Conservation (phyloP, 768 basidiomycete species). For the Lactarius hengduanensis region DNA sequence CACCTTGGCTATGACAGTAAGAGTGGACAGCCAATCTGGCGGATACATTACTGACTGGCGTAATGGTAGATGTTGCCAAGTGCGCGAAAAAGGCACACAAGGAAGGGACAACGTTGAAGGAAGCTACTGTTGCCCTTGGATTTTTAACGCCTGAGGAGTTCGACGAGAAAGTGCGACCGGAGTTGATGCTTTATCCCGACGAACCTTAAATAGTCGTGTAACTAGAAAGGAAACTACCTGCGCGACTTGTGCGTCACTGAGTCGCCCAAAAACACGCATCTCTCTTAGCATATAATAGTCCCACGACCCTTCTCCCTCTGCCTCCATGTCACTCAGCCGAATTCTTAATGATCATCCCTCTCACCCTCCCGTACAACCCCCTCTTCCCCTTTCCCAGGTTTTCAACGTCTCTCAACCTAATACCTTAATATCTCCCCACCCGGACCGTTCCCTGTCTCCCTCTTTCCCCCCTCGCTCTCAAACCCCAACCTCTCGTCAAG, state of each 20-base stretch:
- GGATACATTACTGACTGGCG: conserved; percentile 21
- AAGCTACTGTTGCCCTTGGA: conserved; percentile 86
- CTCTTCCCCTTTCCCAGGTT: conserved; percentile 35
- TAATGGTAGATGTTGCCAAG: conserved; percentile 82
- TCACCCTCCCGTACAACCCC: conserved; percentile 29
- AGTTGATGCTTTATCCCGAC: conserved; percentile 83
- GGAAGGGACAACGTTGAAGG: conserved; percentile 94
- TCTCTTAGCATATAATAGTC: conserved; percentile 14
- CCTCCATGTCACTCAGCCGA: conserved; percentile 31
- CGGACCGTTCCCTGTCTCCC: conserved; percentile 24
- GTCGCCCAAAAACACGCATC: conserved; percentile 11
- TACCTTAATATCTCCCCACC: conserved; percentile 32
- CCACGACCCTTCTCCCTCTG: conserved; percentile 24
- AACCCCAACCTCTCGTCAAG: conserved; percentile 28
- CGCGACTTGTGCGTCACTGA: conserved; percentile 28
- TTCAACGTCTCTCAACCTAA: conserved; percentile 28
- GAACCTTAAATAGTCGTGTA: conserved; percentile 38
- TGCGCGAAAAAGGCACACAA: conserved; percentile 99
- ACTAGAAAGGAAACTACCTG: conserved; percentile 28
- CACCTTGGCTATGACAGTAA: conserved; percentile 95
- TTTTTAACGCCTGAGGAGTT: conserved; percentile 89
- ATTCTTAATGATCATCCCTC: conserved; percentile 50
- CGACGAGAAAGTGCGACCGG: conserved; percentile 89
- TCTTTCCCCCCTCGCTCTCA: conserved; percentile 24
- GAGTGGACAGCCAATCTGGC: conserved; percentile 35